A percentile compares a stretch with the other conserved stretches of the same genome.
Evolutionary conservation across 768 basidiomycete genomes (phyloP).

Genomic region (Lactifluus echinatus): DNA sequence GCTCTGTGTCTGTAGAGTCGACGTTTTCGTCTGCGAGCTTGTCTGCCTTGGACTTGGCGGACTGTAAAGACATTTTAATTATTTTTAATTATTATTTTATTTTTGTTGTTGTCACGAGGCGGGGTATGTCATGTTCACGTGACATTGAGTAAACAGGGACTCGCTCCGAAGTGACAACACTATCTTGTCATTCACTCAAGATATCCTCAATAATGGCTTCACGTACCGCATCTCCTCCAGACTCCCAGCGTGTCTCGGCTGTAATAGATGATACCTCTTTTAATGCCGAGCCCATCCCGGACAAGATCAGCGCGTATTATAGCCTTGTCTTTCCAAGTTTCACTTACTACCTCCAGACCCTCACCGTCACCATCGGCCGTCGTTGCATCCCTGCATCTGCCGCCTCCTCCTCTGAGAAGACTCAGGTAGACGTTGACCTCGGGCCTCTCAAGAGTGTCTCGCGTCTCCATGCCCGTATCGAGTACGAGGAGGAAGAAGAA

Average conservation of each 20-base stretch:
- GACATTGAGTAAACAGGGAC: background rate
- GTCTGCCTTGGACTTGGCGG: slow-evolving; percentile 43
- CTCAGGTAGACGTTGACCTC: slow-evolving; percentile 80
- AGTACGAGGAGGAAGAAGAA: slow-evolving; percentile 84
- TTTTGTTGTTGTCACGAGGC: too few species aligned
- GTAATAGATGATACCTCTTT: slow-evolving; percentile 25
- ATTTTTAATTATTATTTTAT: too few species aligned
- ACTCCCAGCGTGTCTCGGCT: slow-evolving; percentile 24
- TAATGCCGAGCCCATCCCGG: slow-evolving; percentile 33
- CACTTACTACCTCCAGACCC: slow-evolving; percentile 95
- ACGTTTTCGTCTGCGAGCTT: slow-evolving; percentile 54
- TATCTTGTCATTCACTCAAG: slow-evolving; percentile 15
- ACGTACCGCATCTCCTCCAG: slow-evolving; percentile 24
- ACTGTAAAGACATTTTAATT: slow-evolving; percentile 18
- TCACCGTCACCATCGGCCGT: slow-evolving; percentile 89
- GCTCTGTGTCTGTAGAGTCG: slow-evolving; percentile 57
- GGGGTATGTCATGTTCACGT: slow-evolving; percentile 3
- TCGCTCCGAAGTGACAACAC: background rate
- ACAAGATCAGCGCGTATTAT: slow-evolving; percentile 89
- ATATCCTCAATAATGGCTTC: slow-evolving; percentile 20
- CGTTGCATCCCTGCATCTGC: slow-evolving; percentile 59
- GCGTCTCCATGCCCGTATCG: slow-evolving; percentile 92
- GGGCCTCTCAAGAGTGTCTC: slow-evolving; percentile 96
- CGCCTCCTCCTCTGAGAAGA: slow-evolving; percentile 47
- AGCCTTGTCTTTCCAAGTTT: slow-evolving; percentile 90